A percentile compares a stretch with the other conserved stretches of the same genome.
phyloP scores from a whole-genome alignment of 1,284 basidiomycete genomes.

The Sporisorium exsertum region DNA sequence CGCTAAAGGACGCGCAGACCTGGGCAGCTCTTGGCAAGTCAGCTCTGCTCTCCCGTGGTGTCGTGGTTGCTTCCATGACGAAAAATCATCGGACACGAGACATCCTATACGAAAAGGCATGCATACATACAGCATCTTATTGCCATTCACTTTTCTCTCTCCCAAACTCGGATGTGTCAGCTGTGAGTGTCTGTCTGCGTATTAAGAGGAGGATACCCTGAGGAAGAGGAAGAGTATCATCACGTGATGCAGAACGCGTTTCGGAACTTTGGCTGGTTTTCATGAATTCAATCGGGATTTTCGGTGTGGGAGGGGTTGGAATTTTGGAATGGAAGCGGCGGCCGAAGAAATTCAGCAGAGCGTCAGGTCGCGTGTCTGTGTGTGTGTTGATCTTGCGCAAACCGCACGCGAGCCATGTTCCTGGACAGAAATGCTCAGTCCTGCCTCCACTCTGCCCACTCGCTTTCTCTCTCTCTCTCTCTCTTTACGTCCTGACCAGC shows the following conservation, averaged over 20 bases:
- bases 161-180: neutral
- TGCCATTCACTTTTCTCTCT: neutral
- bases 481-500: neutral
- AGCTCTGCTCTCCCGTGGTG: neutral
- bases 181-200: no score
- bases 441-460: slow-evolving; percentile 2
- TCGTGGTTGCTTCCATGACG: no score
- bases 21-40: neutral
- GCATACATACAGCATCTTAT: neutral
- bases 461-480: neutral
- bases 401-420: neutral
- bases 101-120: no score
- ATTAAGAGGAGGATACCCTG: neutral
- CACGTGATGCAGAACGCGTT: slow-evolving; percentile 19
- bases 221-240: neutral
- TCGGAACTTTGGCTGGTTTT: neutral
- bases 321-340: neutral
- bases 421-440: neutral
- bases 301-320: neutral
- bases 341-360: neutral
- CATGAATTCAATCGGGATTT: neutral
- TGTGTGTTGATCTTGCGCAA: slow-evolving; percentile 1
- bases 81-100: no score
- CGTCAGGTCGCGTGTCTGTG: slow-evolving; percentile 5
- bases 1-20: neutral